Base-by-base conservation (phyloP, 139 green algal genomes). In the Picochlorum sp. region DNA sequence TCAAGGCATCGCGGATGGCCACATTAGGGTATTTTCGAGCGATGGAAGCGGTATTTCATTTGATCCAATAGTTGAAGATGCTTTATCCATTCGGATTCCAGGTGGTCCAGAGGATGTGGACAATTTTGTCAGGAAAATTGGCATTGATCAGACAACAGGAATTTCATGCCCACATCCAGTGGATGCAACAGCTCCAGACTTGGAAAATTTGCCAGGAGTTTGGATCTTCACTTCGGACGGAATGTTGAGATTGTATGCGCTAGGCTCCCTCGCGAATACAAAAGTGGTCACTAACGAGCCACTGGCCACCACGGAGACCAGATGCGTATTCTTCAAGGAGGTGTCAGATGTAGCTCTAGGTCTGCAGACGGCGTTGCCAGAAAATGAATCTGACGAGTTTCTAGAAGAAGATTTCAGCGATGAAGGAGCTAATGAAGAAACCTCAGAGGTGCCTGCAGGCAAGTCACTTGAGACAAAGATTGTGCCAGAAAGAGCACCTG, bases 81-180 rank as follows among this genome's bases (percentile, higher is more conserved):
- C 31, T 6, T 52, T 77, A 15, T 69, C 71, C 6, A 80, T 88
- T 28, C 66, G 71, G 14, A 74, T 88, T 49, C 82, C 82, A 37
- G 77, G 69, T 31, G 80, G 64, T 2, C 54, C 70, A 24, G 63
- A 49, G 5, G 75, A 83, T 7, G 60, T 28, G 16, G 69, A 78
- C 51, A 88, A 88, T 67, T 85, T 66, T 49, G 82, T 88, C 59
- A 57, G 81, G 18, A 76, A 74, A 0, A 31, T 86, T 60, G 81
- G 62, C 5, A 15, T 86, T 1, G 73, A 85, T 45, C 15, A 63
- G 11, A 73, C 71, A 1, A 49, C 45, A 50, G 62, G 55, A 3
- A 20, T 71, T 23, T 18, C 14, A 21, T 68, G 72, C 45, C 38
- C 21, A 4, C 67, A 87, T 67, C 80, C 81, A 7, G 15, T 57